phyloP scores from a whole-genome alignment of 495 filamentous ascomycete genomes.

The Daldinia caldariorum region DNA sequence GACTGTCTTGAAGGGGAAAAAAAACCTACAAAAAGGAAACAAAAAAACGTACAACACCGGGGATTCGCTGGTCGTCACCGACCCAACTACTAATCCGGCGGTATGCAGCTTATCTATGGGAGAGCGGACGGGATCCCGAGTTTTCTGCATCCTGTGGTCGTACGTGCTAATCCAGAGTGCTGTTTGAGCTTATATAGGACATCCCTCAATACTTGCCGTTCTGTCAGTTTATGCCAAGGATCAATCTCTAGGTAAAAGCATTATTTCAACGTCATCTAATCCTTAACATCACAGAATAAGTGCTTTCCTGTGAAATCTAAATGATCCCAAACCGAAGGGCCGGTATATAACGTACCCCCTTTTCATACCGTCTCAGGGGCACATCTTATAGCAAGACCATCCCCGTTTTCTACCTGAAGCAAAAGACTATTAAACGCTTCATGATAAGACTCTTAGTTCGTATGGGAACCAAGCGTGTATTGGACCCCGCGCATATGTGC shows the following conservation, averaged over 20 bases:
- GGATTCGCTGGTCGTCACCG: conserved; percentile 62
- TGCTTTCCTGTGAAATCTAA: no score
- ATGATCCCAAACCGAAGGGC: no score
- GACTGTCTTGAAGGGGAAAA: neutral
- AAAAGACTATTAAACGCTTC: neutral
- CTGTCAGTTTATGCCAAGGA: neutral
- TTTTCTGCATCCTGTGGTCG: conserved; percentile 57
- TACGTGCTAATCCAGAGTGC: conserved; percentile 18
- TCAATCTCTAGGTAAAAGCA: neutral
- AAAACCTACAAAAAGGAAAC: neutral
- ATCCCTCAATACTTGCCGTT: neutral
- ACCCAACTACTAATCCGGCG: conserved; percentile 60
- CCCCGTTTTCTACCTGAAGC: neutral
- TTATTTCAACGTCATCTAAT: neutral
- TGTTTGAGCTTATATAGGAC: neutral
- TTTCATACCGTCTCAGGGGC: neutral
- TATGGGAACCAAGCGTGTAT: neutral
- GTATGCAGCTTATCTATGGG: conserved; percentile 54
- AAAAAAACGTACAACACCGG: conserved; percentile 53
- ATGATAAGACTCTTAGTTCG: neutral
- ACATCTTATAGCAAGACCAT: neutral
- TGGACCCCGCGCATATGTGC: neutral
- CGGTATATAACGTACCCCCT: no score
- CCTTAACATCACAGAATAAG: neutral
- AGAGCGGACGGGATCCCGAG: conserved; percentile 62